Evolutionary conservation across 805 yeast species (phyloP).

Genomic region (Yamadazyma olivae): DNA sequence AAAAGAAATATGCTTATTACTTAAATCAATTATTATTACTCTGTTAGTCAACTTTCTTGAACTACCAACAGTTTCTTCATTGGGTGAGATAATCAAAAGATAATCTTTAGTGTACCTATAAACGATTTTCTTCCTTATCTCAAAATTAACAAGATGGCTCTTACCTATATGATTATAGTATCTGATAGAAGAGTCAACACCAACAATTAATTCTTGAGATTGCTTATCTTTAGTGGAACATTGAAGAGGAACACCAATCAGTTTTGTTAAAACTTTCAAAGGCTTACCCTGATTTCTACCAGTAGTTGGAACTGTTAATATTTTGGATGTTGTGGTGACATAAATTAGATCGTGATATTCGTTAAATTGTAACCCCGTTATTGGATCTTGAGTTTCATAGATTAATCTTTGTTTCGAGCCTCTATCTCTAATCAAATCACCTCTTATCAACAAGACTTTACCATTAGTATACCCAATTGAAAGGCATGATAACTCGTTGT

Average conservation of each 20-base stretch:
- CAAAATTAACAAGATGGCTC: slow-evolving; percentile 53
- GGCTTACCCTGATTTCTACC: slow-evolving; percentile 77
- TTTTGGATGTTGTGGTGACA: slow-evolving; percentile 71
- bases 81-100: slow-evolving; percentile 56
- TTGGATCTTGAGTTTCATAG: slow-evolving; percentile 72
- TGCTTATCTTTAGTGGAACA: slow-evolving; percentile 43
- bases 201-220: slow-evolving; percentile 58
- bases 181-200: slow-evolving; percentile 58
- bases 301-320: slow-evolving; percentile 69
- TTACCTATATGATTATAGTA: slow-evolving; percentile 58
- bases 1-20: slow-evolving; percentile 67
- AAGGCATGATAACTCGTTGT: slow-evolving; percentile 55
- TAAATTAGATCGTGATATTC: slow-evolving; percentile 52
- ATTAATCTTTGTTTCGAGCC: slow-evolving; percentile 86
- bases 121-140: slow-evolving; percentile 52
- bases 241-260: slow-evolving; percentile 47
- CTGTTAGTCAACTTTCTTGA: slow-evolving; percentile 42
- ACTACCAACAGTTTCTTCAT: slow-evolving; percentile 20
- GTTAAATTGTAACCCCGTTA: slow-evolving; percentile 70
- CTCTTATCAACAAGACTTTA: slow-evolving; percentile 73
- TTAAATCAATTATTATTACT: slow-evolving; percentile 64
- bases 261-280: slow-evolving; percentile 41
- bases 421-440: slow-evolving; percentile 83
- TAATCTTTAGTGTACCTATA: slow-evolving; percentile 49
- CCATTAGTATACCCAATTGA: slow-evolving; percentile 87